These are phyloP conservation scores for Penicillium odoratum DNA, from an alignment of 495 filamentous ascomycete genomes.

Conservation along the genomic window DNA sequence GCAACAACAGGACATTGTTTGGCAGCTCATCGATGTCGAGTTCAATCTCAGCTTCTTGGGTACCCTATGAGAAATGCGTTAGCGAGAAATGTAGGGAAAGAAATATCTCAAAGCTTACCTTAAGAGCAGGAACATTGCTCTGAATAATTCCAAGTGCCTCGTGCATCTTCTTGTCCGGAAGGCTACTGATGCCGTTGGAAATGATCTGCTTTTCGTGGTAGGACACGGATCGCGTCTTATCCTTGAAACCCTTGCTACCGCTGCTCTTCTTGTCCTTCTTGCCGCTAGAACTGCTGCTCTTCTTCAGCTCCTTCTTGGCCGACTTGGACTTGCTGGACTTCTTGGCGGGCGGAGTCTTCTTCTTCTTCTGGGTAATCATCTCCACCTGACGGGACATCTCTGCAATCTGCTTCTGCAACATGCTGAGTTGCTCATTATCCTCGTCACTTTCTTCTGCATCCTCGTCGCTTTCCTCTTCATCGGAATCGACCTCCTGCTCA, in stretches of 20 bases:
- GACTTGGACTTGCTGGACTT: slow-evolving; percentile 53
- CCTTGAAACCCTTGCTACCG: slow-evolving; percentile 38
- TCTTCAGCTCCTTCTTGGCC: slow-evolving; percentile 55
- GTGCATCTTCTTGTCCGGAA: slow-evolving; percentile 71
- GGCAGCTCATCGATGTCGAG: slow-evolving; percentile 86
- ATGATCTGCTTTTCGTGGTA: slow-evolving; percentile 84
- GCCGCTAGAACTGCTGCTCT: slow-evolving; percentile 38
- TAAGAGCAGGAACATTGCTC: slow-evolving; percentile 75
- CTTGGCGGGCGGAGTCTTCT: slow-evolving; percentile 63
- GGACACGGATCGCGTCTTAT: slow-evolving; percentile 57
- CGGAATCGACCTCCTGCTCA: slow-evolving; percentile 54
- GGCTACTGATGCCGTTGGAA: slow-evolving; percentile 71
- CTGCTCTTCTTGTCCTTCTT: slow-evolving; percentile 51
- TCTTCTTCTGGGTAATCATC: slow-evolving; percentile 56
- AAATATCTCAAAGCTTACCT: slow-evolving; percentile 41
- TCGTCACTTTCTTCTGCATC: slow-evolving; percentile 66
- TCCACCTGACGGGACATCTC: slow-evolving; percentile 58
- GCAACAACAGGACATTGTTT: slow-evolving; percentile 68
- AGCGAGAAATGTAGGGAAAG: not conserved
- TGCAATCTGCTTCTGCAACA: slow-evolving; percentile 67
- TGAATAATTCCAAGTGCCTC: slow-evolving; percentile 88
- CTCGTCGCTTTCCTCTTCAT: slow-evolving; percentile 65
- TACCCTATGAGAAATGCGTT: slow-evolving; percentile 43
- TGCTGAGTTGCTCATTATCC: slow-evolving; percentile 63
- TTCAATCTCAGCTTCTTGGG: slow-evolving; percentile 83